Percentiles rank a stretch among this genome's conserved stretches.
Conservation (phyloP, 2,329 filamentous ascomycete species). For the Nectriaceae sp. region DNA sequence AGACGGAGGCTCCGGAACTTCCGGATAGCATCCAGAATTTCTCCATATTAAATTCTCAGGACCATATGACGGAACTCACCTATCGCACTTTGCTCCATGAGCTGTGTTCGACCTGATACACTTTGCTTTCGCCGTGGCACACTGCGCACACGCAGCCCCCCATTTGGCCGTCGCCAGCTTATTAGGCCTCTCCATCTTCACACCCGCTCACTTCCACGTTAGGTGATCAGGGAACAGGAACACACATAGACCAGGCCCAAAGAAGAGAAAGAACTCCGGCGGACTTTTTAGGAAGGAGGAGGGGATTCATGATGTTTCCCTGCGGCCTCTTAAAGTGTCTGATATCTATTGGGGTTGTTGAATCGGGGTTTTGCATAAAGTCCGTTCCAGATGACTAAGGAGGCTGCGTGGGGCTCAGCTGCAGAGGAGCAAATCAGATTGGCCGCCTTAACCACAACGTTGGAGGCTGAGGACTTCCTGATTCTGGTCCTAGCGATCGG, state of each 20-base stretch:
- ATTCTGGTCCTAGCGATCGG: conserved; percentile 4
- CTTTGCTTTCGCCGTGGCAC: conserved; percentile 52
- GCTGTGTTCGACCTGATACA: conserved; percentile 45
- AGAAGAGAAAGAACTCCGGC: conserved; percentile 24
- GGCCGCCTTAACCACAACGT: conserved; percentile 7
- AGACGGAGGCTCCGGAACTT: too few relatives aligned
- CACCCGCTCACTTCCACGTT: conserved; percentile 3
- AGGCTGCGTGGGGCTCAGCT: conserved; percentile 1
- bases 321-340: conserved; percentile 3
- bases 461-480: conserved; percentile 7
- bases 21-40: too few relatives aligned
- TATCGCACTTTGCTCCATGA: conserved; percentile 46
- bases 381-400: conserved; percentile 8
- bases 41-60: too few relatives aligned
- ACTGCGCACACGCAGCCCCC: conserved; percentile 51
- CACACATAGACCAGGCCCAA: conserved; percentile 9
- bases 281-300: conserved; percentile 20
- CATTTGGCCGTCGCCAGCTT: conserved; percentile 45
- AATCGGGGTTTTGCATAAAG: conserved; percentile 18
- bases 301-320: conserved; percentile 4
- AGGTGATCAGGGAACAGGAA: conserved; percentile 3
- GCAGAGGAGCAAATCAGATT: conserved; percentile 6
- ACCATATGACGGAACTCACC: too few relatives aligned
- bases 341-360: conserved; percentile 6
- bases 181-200: conserved; percentile 19